Conservation (phyloP, 2,329 filamentous ascomycete genomes). For the Neurospora sp. region DNA sequence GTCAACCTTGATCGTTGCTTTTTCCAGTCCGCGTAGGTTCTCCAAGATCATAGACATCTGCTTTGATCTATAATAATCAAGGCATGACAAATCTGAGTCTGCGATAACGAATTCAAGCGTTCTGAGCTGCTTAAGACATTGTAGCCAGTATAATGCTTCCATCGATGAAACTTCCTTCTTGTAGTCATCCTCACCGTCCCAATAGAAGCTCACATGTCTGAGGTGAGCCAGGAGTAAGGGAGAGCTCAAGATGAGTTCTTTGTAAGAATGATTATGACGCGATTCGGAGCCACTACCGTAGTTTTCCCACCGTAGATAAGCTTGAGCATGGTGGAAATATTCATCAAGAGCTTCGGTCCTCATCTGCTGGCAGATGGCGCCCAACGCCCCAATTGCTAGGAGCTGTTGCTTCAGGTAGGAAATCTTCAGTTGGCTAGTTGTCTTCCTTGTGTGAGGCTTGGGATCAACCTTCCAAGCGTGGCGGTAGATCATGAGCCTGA, state of each 20-base stretch:
- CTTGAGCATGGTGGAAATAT: neutral
- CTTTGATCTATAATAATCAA: neutral
- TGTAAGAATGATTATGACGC: rapidly evolving
- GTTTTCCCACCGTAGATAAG: neutral
- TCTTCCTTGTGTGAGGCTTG: neutral
- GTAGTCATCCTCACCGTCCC: rapidly evolving
- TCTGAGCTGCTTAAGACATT: neutral
- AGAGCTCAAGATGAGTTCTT: neutral
- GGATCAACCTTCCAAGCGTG: neutral
- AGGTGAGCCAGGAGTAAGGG: neutral
- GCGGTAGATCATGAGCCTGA: neutral
- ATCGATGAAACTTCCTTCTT: neutral
- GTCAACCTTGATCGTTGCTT: neutral
- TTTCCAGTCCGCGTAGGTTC: neutral
- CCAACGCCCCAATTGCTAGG: neutral
- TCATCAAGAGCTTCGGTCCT: neutral
- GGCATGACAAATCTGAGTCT: rapidly evolving
- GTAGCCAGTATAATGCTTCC: neutral
- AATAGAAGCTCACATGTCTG: neutral
- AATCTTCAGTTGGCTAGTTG: neutral
- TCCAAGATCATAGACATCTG: neutral
- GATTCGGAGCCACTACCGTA: neutral
- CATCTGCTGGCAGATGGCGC: neutral
- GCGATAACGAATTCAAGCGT: neutral
- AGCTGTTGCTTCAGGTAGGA: neutral